These are phyloP conservation scores for Torulaspora indica DNA, from an alignment of 805 yeast genomes.

Conservation along the genomic window DNA sequence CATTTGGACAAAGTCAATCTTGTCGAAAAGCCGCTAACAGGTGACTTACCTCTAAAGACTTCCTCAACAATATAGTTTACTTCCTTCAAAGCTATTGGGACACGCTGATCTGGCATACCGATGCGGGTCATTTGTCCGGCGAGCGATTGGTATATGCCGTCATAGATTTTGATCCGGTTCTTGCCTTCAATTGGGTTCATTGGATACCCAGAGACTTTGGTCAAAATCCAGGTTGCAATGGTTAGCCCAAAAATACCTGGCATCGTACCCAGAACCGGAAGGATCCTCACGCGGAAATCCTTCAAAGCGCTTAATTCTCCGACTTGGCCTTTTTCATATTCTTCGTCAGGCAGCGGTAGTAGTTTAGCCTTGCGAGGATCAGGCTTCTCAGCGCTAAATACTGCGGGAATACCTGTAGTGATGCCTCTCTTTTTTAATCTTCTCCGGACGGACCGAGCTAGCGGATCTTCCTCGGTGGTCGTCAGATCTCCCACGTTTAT, in stretches of 20 bases:
- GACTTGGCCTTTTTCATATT: constrained; percentile 58
- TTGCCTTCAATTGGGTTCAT: constrained; percentile 89
- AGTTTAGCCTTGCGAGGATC: constrained; percentile 89
- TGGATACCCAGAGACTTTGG: constrained; percentile 80
- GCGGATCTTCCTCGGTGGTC: constrained; percentile 87
- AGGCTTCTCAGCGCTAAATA: constrained; percentile 93
- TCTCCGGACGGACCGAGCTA: constrained; percentile 82
- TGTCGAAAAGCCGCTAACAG: constrained; percentile 76
- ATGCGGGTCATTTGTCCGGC: constrained; percentile 84
- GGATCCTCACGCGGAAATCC: constrained; percentile 87
- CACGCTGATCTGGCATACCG: constrained; percentile 65
- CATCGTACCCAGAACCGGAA: constrained; percentile 95
- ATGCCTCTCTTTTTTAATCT: constrained; percentile 79
- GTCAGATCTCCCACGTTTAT: constrained; percentile 85
- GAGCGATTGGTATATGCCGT: constrained; percentile 71
- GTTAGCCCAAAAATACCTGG: constrained; percentile 95
- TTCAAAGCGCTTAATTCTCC: constrained; percentile 76
- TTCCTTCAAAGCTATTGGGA: constrained; percentile 69
- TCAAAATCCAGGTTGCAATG: constrained; percentile 76
- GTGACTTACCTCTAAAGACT: constrained; percentile 87
- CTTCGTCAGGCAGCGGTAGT: constrained; percentile 79
- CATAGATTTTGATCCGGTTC: constrained; percentile 79
- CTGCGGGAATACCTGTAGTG: constrained; percentile 70
- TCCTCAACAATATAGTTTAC: constrained; percentile 84
- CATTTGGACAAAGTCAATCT: constrained; percentile 78